Conservation (phyloP, 2,329 filamentous ascomycete species). For the Gliomastix tumulicola region DNA sequence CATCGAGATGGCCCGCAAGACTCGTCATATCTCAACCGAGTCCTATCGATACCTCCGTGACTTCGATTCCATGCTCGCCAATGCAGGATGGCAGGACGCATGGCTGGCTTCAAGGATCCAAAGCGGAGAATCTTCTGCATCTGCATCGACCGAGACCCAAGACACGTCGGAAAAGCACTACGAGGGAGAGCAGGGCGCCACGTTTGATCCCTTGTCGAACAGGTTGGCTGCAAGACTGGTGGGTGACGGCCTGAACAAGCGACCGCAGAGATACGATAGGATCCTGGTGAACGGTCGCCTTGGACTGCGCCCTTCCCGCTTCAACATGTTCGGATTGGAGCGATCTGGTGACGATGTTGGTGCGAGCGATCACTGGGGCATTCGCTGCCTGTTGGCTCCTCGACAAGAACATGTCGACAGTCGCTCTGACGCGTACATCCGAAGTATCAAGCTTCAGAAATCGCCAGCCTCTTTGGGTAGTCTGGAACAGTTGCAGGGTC, state of each 20-base stretch:
- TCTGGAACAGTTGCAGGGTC: constrained; percentile 23
- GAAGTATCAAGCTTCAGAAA: no score
- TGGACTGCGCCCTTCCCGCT: constrained; percentile 22
- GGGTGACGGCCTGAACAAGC: constrained; percentile 36
- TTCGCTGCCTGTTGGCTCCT: constrained; percentile 33
- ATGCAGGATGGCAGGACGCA: constrained; percentile 41
- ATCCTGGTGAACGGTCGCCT: constrained; percentile 46
- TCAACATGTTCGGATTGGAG: constrained; percentile 46
- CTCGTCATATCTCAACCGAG: constrained; percentile 43
- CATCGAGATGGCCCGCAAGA: constrained; percentile 43
- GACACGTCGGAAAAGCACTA: constrained; percentile 20
- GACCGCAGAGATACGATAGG: constrained; percentile 60
- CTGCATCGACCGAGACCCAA: no score
- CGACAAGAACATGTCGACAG: no score
- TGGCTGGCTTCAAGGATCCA: constrained; percentile 40
- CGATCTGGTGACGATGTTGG: not conserved
- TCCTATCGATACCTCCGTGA: constrained; percentile 33
- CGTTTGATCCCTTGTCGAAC: constrained; percentile 55
- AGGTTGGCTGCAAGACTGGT: constrained; percentile 44
- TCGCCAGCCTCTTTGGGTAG: constrained; percentile 21
- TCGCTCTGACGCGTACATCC: constrained; percentile 21
- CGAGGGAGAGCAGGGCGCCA: constrained; percentile 57
- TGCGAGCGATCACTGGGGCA: constrained; percentile 53
- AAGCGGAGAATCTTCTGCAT: constrained; percentile 31
- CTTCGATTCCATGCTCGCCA: constrained; percentile 37